A percentile compares a stretch with the other conserved stretches of the same genome.
Conservation (phyloP, 2,329 filamentous ascomycete species). For the Penicillium aurantiogriseum region DNA sequence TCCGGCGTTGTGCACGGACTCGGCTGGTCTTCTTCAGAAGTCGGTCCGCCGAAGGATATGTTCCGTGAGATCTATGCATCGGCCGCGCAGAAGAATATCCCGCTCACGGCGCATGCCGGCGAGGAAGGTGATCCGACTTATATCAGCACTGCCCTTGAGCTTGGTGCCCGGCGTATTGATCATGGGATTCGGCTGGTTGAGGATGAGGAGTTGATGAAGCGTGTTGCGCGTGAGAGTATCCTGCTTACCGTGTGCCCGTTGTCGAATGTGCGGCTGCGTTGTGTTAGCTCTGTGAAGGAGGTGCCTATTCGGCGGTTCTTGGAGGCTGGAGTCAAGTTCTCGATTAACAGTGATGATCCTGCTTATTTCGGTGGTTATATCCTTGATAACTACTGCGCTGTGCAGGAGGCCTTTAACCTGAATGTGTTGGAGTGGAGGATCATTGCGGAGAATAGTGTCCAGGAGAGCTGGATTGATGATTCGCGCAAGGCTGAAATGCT, state of each 20-base stretch:
- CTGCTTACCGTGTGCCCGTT: slow-evolving; percentile 71
- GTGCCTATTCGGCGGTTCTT: slow-evolving; percentile 64
- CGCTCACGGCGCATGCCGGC: slow-evolving; percentile 71
- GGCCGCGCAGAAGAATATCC: slow-evolving; percentile 54
- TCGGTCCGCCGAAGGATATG: slow-evolving; percentile 55
- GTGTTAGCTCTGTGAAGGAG: slow-evolving; percentile 52
- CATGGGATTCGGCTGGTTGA: slow-evolving; percentile 68
- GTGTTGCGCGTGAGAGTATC: slow-evolving; percentile 57
- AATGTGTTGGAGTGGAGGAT: slow-evolving; percentile 63
- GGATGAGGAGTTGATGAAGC: slow-evolving; percentile 57
- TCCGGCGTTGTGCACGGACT: slow-evolving; percentile 60
- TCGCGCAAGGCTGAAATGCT: slow-evolving; percentile 62
- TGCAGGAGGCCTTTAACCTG: slow-evolving; percentile 69
- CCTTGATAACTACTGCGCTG: slow-evolving; percentile 70
- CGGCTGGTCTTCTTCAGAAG: slow-evolving; percentile 65
- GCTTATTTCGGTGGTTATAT: slow-evolving; percentile 76
- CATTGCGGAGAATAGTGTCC: slow-evolving; percentile 62
- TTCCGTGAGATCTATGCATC: slow-evolving; percentile 63
- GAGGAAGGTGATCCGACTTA: slow-evolving; percentile 71
- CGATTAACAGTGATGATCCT: slow-evolving; percentile 72
- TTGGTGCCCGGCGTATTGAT: slow-evolving; percentile 67
- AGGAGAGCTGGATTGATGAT: slow-evolving; percentile 67
- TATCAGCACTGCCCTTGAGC: slow-evolving; percentile 63
- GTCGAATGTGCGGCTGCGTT: slow-evolving; percentile 67
- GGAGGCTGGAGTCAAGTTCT: slow-evolving; percentile 64